Conservation (phyloP, 73 alveolate species). For the Paramecium tetraurelia region DNA sequence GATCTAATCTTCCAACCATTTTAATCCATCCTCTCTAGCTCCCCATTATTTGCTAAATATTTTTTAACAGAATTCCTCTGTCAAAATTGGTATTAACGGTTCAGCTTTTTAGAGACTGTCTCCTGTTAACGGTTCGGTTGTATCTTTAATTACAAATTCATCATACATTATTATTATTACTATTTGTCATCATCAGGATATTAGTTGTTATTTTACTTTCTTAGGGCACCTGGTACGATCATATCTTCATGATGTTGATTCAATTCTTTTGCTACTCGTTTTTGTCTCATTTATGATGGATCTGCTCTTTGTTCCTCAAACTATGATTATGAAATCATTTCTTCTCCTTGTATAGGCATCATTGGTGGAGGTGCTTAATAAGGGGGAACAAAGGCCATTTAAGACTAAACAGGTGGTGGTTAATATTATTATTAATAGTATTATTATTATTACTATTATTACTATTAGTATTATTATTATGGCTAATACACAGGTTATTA, state of each 20-base stretch:
- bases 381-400: neutral
- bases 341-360: slow-evolving; percentile 6
- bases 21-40: slow-evolving; percentile 83
- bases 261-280: slow-evolving; percentile 43
- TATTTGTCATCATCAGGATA: slow-evolving; percentile 75
- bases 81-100: slow-evolving; percentile 90
- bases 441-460: neutral
- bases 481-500: slow-evolving; percentile 20
- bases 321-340: slow-evolving; percentile 54
- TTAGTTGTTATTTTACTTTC: slow-evolving; percentile 65
- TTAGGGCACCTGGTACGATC: slow-evolving; percentile 74
- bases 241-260: slow-evolving; percentile 79
- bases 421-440: neutral
- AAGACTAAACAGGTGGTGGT: neutral
- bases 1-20: slow-evolving; percentile 53
- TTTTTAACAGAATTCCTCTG: slow-evolving; percentile 82
- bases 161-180: slow-evolving; percentile 68
- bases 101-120: slow-evolving; percentile 87
- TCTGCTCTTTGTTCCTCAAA: slow-evolving; percentile 31
- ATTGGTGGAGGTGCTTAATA: slow-evolving; percentile 14
- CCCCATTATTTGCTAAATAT: slow-evolving; percentile 90
- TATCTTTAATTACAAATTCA: neutral
- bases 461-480: slow-evolving; percentile 29
- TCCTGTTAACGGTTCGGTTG: slow-evolving; percentile 72
- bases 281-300: slow-evolving; percentile 7